Conservation (phyloP, 192 early-diverging fungal genomes). For the Phycomyces blakesleeanus region DNA sequence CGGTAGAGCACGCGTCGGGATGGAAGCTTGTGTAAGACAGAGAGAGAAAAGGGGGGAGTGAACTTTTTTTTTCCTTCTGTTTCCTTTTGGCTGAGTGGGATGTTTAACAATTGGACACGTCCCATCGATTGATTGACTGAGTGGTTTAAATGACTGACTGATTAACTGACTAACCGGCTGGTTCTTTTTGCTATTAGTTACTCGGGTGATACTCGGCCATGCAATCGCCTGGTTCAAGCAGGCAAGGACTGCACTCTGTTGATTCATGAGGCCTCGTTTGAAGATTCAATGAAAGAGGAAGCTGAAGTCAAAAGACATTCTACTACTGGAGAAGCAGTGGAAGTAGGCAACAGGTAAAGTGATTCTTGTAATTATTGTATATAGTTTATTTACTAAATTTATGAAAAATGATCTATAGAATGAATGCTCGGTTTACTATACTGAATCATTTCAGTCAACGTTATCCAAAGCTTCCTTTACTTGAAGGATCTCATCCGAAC, state of each 20-base stretch:
- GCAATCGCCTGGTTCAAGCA: constrained; percentile 61
- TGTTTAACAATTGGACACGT: background rate
- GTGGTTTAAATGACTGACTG: too few relatives aligned
- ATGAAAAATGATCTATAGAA: too few relatives aligned
- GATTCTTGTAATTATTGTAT: too few relatives aligned
- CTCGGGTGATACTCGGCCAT: constrained; percentile 94
- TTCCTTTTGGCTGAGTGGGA: background rate
- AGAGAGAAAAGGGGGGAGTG: constrained; percentile 3
- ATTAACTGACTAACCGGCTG: too few relatives aligned
- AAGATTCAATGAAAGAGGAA: constrained; percentile 64
- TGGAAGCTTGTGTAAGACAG: constrained; percentile 70
- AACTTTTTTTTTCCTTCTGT: too few relatives aligned
- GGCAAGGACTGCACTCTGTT: constrained; percentile 73
- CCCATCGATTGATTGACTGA: too few relatives aligned
- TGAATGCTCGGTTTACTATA: constrained; percentile 79
- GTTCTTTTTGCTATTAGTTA: constrained; percentile 62
- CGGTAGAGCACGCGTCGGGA: constrained; percentile 62
- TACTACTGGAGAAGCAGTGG: constrained; percentile 83
- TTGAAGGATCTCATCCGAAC: constrained; percentile 39
- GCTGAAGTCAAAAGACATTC: constrained; percentile 81
- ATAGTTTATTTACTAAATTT: too few relatives aligned
- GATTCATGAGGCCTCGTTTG: constrained; percentile 91
- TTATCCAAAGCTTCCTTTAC: constrained; percentile 79
- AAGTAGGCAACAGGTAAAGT: constrained; percentile 69
- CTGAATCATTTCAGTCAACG: constrained; percentile 97